These are phyloP conservation scores for Saxophila tyrrhenica DNA, from an alignment of 495 filamentous ascomycete genomes.

Conservation along the genomic window DNA sequence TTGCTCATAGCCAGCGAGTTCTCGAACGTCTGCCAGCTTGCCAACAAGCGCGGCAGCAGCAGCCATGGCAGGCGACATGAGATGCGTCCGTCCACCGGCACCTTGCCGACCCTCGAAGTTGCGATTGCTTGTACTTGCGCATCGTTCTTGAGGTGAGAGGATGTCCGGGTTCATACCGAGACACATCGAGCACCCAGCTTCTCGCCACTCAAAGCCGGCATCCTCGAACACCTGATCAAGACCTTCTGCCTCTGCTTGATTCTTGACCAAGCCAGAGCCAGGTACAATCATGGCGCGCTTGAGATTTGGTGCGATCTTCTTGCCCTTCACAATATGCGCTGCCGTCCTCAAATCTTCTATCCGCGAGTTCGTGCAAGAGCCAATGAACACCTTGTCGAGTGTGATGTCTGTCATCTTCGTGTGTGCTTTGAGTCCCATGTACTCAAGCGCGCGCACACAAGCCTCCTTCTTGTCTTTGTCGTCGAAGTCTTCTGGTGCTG, in stretches of 20 bases:
- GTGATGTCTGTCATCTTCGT: slow-evolving; percentile 82
- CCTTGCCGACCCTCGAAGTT: slow-evolving; percentile 98
- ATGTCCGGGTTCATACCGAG: slow-evolving; percentile 99
- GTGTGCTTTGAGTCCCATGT: slow-evolving; percentile 83
- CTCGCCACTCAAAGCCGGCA: slow-evolving; percentile 94
- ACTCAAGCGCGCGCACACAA: slow-evolving; percentile 73
- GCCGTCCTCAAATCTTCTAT: slow-evolving; percentile 93
- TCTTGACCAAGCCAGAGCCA: slow-evolving; percentile 88
- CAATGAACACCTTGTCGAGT: slow-evolving; percentile 95
- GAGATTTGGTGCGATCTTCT: slow-evolving; percentile 73
- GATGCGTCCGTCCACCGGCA: slow-evolving; percentile 81
- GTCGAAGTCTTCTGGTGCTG: slow-evolving; percentile 74
- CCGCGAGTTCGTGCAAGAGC: slow-evolving; percentile 92
- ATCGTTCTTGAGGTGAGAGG: slow-evolving; percentile 83
- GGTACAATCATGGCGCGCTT: slow-evolving; percentile 94
- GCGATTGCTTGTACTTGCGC: slow-evolving; percentile 89
- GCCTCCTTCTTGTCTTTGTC: slow-evolving; percentile 65
- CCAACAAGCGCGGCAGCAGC: slow-evolving; percentile 82
- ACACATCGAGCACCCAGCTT: slow-evolving; percentile 98
- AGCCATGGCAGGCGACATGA: slow-evolving; percentile 96
- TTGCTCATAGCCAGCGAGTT: slow-evolving; percentile 40
- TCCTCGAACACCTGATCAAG: slow-evolving; percentile 85
- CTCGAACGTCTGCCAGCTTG: slow-evolving; percentile 83
- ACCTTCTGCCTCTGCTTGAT: slow-evolving; percentile 82
- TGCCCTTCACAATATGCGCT: slow-evolving; percentile 72